A percentile compares a stretch with the other conserved stretches of the same genome.
These are phyloP conservation scores for Thymus quinquecostatus DNA, from an alignment of 257 asterid species.

Conservation along the genomic window DNA sequence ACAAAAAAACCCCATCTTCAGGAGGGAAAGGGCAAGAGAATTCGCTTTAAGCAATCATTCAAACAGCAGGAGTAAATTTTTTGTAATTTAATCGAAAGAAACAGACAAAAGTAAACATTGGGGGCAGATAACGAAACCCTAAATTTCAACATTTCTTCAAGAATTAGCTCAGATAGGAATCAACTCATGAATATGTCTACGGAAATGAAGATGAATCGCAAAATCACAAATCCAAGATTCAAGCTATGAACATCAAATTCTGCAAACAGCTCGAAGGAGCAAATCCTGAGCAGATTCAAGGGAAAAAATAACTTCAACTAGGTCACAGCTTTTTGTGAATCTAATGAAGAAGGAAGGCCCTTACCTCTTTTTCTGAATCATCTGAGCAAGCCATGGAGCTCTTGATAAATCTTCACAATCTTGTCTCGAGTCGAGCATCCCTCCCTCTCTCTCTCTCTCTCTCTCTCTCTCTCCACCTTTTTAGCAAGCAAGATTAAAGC, in stretches of 20 bases:
- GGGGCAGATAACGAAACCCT: constrained; percentile 36
- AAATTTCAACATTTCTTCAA: constrained; percentile 29
- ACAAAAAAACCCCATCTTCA: constrained; percentile 40
- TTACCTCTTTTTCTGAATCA: constrained; percentile 33
- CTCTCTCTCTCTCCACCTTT: constrained; percentile 28
- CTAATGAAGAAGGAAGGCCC: constrained; percentile 14
- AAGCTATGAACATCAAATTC: constrained; percentile 46
- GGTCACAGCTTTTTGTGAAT: constrained; percentile 28
- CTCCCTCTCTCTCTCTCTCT: constrained; percentile 23
- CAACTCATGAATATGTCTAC: neutral
- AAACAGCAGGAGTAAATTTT: constrained; percentile 45
- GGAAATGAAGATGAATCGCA: constrained; percentile 20
- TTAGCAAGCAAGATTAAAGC: constrained; percentile 42
- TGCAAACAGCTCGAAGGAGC: constrained; percentile 30
- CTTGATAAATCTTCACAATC: constrained; percentile 11
- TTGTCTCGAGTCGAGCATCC: constrained; percentile 16
- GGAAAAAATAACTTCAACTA: constrained; percentile 15
- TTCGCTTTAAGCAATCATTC: constrained; percentile 52
- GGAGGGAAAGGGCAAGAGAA: constrained; percentile 53
- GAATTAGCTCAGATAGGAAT: constrained; percentile 22
- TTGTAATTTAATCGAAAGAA: constrained; percentile 21
- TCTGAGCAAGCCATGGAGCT: constrained; percentile 34
- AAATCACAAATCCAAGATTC: constrained; percentile 21
- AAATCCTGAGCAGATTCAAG: constrained; percentile 7
- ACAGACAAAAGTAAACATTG: constrained; percentile 12